A percentile compares a stretch with the other conserved stretches of the same genome.
Evolutionary conservation across 1,284 basidiomycete genomes (phyloP).

Genomic region (Waitea zeae): DNA sequence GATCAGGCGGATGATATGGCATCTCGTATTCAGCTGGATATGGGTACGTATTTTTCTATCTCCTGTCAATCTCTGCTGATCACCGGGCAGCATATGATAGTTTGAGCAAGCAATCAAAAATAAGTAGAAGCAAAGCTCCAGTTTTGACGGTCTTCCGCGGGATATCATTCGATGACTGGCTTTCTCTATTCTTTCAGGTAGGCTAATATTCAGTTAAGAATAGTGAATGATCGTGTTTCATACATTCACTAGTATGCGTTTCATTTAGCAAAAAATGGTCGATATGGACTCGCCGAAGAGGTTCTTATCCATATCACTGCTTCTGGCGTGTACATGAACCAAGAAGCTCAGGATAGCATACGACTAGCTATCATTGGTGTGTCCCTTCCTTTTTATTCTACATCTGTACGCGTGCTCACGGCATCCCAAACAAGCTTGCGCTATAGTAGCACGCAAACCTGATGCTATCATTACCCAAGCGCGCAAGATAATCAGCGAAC

Average conservation of each 20-base stretch:
- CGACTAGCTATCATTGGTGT: slow-evolving; percentile 56
- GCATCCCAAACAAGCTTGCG: slow-evolving; percentile 48
- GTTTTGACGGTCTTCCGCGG: slow-evolving; percentile 78
- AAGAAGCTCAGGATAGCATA: slow-evolving; percentile 49
- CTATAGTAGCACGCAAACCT: slow-evolving; percentile 38
- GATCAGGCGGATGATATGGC: slow-evolving; percentile 62
- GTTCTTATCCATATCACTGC: slow-evolving; percentile 63
- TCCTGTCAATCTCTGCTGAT: no score
- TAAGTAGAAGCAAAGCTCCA: no score
- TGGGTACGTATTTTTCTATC: slow-evolving; percentile 35
- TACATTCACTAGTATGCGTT: slow-evolving; percentile 62
- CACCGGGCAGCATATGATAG: neutral
- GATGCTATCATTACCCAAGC: slow-evolving; percentile 48
- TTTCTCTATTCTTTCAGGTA: slow-evolving; percentile 74
- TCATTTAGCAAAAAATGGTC: slow-evolving; percentile 47
- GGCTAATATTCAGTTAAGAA: slow-evolving; percentile 7
- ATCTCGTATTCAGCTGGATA: slow-evolving; percentile 53
- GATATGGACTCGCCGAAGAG: slow-evolving; percentile 60
- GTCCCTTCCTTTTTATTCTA: slow-evolving; percentile 10
- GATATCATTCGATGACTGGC: slow-evolving; percentile 76
- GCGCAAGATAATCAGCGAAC: slow-evolving; percentile 50
- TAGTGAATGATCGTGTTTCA: slow-evolving; percentile 1
- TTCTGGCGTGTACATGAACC: slow-evolving; percentile 62
- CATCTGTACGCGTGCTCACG: neutral
- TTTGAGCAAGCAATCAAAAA: no score